phyloP scores from a whole-genome alignment of 768 basidiomycete species.

The Leccinum rimulosum region DNA sequence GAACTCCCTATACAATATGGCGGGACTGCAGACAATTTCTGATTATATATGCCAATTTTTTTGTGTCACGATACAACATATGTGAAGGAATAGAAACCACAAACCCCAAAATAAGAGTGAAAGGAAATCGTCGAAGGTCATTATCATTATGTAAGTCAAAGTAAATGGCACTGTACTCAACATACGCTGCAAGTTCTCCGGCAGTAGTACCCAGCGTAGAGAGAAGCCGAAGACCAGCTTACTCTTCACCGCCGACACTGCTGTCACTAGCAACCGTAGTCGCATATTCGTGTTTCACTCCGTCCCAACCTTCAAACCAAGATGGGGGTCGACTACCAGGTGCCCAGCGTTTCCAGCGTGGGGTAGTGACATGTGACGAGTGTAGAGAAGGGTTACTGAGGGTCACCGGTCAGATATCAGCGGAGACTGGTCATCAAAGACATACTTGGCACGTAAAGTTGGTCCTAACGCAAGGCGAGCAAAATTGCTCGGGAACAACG shows the following conservation, averaged over 20 bases:
- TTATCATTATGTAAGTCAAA: neutral
- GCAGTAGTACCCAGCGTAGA: too few species aligned
- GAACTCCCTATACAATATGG: slow-evolving; percentile 73
- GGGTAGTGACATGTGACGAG: slow-evolving; percentile 7
- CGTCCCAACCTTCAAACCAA: slow-evolving; percentile 44
- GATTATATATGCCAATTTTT: neutral
- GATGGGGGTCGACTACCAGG: slow-evolving; percentile 32
- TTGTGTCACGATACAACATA: neutral
- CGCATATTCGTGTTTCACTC: slow-evolving; percentile 42
- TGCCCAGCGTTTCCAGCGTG: slow-evolving; percentile 27
- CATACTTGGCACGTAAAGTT: slow-evolving; percentile 57
- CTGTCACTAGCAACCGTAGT: slow-evolving; percentile 40
- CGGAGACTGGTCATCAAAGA: neutral
- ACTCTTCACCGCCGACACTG: slow-evolving; percentile 26
- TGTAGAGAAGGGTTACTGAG: slow-evolving; percentile 28
- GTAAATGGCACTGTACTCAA: neutral
- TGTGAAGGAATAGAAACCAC: neutral
- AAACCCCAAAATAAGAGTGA: neutral
- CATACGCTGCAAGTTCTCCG: neutral
- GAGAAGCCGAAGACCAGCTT: neutral
- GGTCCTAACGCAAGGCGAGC: slow-evolving; percentile 63
- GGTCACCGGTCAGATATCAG: slow-evolving; percentile 2
- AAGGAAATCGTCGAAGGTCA: neutral
- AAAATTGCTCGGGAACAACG: slow-evolving; percentile 82
- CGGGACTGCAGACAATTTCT: slow-evolving; percentile 59